Evolutionary conservation across 352 stramenopile species (phyloP), one percentile per base, ranked within the genome.

Genomic region (Aphanomyces invadans): DNA sequence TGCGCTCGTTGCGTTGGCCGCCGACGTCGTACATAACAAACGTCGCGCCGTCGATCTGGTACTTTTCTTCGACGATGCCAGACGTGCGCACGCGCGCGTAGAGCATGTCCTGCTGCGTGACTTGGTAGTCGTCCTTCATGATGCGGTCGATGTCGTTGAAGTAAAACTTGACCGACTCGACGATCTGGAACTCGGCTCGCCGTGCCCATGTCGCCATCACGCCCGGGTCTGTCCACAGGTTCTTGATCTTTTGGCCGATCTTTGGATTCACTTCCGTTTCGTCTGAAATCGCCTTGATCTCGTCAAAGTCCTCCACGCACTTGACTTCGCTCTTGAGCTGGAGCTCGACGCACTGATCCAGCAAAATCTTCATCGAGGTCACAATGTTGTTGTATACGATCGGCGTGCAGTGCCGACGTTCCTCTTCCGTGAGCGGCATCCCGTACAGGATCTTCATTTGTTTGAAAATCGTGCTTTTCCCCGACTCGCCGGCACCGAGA

Each of bases 1-100:
- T 97, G 23, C 95, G 76, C 77, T 98, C 95, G 73, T 98, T 98
- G 55, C 95, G 82, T 76, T 98, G 95, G 7, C 95, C 95, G 49
- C 95, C 95, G 25, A 98, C 94, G 73, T 98, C 95, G 75, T 98
- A 98, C 89, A 98, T 97, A 71, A 97, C 91, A 71, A 97, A 97
- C n/a, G 96, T 92, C 26, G 94, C 94, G 44, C 88, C 89, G 70
- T 98, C 92, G 69, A 98, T 97, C 59, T 96, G 81, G 74, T 97
- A 98, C 68, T 88, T 84, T 71, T 98, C 92, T 67, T 96, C 96
- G 42, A 98, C 92, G 44, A 98, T 98, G 52, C 93, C 94, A 1
- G 87, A 97, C 42, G 95, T 98, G 57, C 94, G 80, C 52, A 98
- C 92, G 53, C 94, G 90, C n/a, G 93, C 92, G 70, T 97, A 94